Base-by-base conservation (phyloP, 768 basidiomycete genomes). In the Chalciporus chontae region DNA sequence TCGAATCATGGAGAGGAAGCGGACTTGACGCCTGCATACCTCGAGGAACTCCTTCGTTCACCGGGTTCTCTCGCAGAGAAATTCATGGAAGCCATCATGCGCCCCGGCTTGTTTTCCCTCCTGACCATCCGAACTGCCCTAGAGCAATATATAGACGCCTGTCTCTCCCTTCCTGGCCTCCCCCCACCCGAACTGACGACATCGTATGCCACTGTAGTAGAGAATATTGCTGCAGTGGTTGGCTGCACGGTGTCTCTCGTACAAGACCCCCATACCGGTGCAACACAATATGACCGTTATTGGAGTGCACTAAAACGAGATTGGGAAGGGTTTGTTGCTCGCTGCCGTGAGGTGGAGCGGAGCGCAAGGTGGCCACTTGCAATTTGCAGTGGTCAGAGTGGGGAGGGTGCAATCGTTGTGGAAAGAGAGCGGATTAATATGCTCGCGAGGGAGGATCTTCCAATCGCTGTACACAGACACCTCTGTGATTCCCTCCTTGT, bases 301-400 rank as follows among this genome's bases (percentile, higher is more conserved):
- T 87, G 90, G 83, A 86, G 80, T 57, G 83, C 86, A 0, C 68
- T 96, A 58, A 94, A 90, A 66, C 73, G 89, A 40, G 94, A 97
- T 59, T 98, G 95, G 94, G 89, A 97, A 62, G 93, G 94, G 3
- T 94, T 97, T 60, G 83, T 94, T 53, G 87, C 94, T 8, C 79
- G 90, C 49, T 94, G 91, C 61, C 81, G 88, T 46, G 91, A 93
- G 55, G 75, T 94, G n/a, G 94, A 96, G 69, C 84, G 89, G 38
- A 83, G 82, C 53, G 87, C 86, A 29, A 79, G 89, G 39, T 86
- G 87, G 81, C 91, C 91, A 2, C 77, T 92, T 23, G 77, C 77
- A 14, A 75, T 92, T 31, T 84, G 81, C 36, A 62, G 74, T 19
- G 70, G 69, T 15, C 69, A 67, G 47, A 55, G 58, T 15, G 65